phyloP scores from a whole-genome alignment of 2,329 filamentous ascomycete species.

The Knufia fluminis region DNA sequence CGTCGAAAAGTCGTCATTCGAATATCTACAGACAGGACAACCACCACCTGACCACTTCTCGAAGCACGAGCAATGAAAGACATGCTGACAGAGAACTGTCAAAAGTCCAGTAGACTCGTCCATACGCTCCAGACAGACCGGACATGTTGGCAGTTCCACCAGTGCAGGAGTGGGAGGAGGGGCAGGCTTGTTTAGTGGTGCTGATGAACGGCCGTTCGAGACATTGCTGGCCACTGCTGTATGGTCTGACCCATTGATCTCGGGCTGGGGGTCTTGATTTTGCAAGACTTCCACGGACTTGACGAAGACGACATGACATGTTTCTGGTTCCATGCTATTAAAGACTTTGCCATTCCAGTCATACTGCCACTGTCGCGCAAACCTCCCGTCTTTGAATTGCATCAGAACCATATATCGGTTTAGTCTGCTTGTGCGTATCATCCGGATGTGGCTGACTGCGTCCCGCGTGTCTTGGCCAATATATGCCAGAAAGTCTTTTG shows the following conservation, averaged over 20 bases:
- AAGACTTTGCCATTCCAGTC: constrained; percentile 92
- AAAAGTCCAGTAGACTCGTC: constrained; percentile 91
- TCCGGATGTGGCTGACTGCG: constrained; percentile 83
- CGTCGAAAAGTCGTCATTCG: constrained; percentile 49
- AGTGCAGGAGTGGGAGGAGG: constrained; percentile 72
- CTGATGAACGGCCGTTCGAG: constrained; percentile 30
- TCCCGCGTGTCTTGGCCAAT: constrained; percentile 79
- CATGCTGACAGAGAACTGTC: constrained; percentile 93
- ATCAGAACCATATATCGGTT: constrained; percentile 93
- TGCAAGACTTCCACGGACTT: constrained; percentile 80
- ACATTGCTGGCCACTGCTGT: constrained; percentile 32
- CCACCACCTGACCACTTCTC: constrained; percentile 93
- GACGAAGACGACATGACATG: constrained; percentile 90
- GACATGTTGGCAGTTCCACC: constrained; percentile 87
- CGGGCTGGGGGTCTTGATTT: constrained; percentile 31
- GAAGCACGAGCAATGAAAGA: constrained; percentile 93
- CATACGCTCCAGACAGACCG: constrained; percentile 95
- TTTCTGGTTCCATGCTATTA: constrained; percentile 87
- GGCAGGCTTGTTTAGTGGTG: constrained; percentile 50
- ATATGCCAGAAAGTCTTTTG: constrained; percentile 83
- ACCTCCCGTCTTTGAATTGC: constrained; percentile 72
- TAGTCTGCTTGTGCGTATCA: constrained; percentile 80
- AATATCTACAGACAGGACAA: constrained; percentile 91
- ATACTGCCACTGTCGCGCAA: constrained; percentile 68
- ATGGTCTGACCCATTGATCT: constrained; percentile 23